These are phyloP conservation scores for Suhomyces sp. DNA, from an alignment of 805 yeast genomes.

Conservation along the genomic window DNA sequence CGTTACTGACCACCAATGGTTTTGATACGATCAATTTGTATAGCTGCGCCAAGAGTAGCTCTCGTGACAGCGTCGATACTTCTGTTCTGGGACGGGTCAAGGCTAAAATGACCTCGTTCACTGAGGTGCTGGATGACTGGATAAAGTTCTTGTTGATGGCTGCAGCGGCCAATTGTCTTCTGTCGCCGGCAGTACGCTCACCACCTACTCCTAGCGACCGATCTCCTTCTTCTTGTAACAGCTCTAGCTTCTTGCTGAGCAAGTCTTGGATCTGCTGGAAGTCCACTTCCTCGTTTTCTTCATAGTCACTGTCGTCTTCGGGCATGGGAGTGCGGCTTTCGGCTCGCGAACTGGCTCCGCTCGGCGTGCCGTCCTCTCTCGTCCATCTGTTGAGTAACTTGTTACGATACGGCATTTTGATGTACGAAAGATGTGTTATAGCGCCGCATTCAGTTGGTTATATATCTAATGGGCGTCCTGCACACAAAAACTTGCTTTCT, in stretches of 20 bases:
- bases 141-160: slow-evolving; percentile 35
- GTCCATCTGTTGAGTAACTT: slow-evolving; percentile 4
- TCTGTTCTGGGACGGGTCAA: slow-evolving; percentile 40
- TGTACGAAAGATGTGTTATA: neutral
- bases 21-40: slow-evolving; percentile 45
- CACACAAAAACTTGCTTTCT: neutral
- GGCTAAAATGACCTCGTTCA: slow-evolving; percentile 45
- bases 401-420: slow-evolving; percentile 2
- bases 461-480: neutral
- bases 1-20: slow-evolving; percentile 35
- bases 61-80: slow-evolving; percentile 47
- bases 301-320: slow-evolving; percentile 16
- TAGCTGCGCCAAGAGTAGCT: slow-evolving; percentile 48
- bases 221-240: slow-evolving; percentile 9
- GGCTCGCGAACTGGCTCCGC: slow-evolving; percentile 12
- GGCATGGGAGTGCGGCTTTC: slow-evolving; percentile 12
- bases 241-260: slow-evolving; percentile 10
- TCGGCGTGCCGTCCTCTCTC: slow-evolving; percentile 10
- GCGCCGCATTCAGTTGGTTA: neutral
- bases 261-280: slow-evolving; percentile 12
- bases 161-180: slow-evolving; percentile 26
- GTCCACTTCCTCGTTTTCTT: slow-evolving; percentile 14
- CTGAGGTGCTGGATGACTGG: slow-evolving; percentile 34
- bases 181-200: slow-evolving; percentile 7
- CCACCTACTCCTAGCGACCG: slow-evolving; percentile 3